Evolutionary conservation across 768 basidiomycete genomes (phyloP).

Genomic region (Mycena filopes): DNA sequence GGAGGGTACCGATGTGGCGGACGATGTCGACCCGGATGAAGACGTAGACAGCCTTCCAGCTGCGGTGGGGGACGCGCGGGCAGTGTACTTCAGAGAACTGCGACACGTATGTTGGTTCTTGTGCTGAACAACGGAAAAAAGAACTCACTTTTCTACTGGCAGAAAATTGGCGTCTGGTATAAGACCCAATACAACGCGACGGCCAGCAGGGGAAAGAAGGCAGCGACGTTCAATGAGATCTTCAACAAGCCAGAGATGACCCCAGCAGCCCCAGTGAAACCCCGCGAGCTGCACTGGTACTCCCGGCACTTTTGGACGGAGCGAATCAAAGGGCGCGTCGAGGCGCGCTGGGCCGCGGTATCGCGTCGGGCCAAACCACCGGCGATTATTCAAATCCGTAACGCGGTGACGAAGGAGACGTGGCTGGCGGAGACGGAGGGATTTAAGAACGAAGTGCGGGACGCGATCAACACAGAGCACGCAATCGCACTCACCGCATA

Average conservation of each 20-base stretch:
- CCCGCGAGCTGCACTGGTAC: not conserved
- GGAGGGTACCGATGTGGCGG: not conserved
- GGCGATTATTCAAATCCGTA: not conserved
- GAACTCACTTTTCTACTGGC: not conserved
- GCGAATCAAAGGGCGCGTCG: not conserved
- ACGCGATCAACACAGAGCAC: not conserved
- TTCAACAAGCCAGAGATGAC: not conserved
- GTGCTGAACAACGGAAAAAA: no score
- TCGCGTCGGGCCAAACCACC: not conserved
- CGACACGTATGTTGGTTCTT: not conserved
- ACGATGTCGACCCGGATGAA: not conserved
- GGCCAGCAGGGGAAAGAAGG: not conserved
- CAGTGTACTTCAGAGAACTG: not conserved
- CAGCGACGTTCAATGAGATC: not conserved
- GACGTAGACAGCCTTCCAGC: not conserved
- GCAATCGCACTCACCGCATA: not conserved
- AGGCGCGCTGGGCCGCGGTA: not conserved
- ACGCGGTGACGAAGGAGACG: not conserved
- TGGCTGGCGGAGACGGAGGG: not conserved
- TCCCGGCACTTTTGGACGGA: not conserved
- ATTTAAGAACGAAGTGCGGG: not conserved
- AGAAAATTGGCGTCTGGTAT: conserved; percentile 2
- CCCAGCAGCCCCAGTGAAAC: not conserved
- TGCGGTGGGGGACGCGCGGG: not conserved
- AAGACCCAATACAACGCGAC: not conserved